A percentile compares a stretch with the other conserved stretches of the same genome.
These are phyloP conservation scores for Carex pumila DNA, from an alignment of 176 grass and related monocot genomes.

Conservation along the genomic window DNA sequence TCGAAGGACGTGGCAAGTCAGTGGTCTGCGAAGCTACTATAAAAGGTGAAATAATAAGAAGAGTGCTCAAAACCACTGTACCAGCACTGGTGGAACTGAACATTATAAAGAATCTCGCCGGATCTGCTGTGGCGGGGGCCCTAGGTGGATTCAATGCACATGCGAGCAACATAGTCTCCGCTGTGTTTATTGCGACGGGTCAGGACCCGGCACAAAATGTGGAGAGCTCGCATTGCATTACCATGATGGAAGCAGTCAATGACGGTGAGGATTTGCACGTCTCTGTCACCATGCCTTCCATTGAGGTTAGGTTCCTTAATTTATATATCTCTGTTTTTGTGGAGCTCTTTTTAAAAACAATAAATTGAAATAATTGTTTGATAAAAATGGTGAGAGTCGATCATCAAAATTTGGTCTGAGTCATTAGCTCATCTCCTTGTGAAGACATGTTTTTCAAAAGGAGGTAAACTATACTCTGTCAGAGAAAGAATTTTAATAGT, in stretches of 20 bases:
- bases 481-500: neutral
- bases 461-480: neutral
- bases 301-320: slow-evolving; percentile 42
- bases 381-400: slow-evolving; percentile 1
- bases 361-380: neutral
- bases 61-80: slow-evolving; percentile 53
- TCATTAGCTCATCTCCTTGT: no score
- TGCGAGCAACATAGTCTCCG: slow-evolving; percentile 75
- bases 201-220: slow-evolving; percentile 89
- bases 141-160: slow-evolving; percentile 79
- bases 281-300: slow-evolving; percentile 78
- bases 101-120: slow-evolving; percentile 65
- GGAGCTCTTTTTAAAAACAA: no score
- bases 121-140: slow-evolving; percentile 64
- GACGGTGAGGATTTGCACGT: slow-evolving; percentile 54
- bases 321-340: neutral
- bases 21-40: slow-evolving; percentile 76
- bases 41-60: slow-evolving; percentile 41
- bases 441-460: neutral
- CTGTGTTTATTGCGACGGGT: slow-evolving; percentile 67
- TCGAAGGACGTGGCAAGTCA: slow-evolving; percentile 72
- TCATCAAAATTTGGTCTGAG: neutral
- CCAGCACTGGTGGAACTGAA: slow-evolving; percentile 67
- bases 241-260: slow-evolving; percentile 71
- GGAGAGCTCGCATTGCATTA: slow-evolving; percentile 77